Evolutionary conservation across 805 yeast genomes (phyloP).

Genomic region (Metschnikowia orientalis): DNA sequence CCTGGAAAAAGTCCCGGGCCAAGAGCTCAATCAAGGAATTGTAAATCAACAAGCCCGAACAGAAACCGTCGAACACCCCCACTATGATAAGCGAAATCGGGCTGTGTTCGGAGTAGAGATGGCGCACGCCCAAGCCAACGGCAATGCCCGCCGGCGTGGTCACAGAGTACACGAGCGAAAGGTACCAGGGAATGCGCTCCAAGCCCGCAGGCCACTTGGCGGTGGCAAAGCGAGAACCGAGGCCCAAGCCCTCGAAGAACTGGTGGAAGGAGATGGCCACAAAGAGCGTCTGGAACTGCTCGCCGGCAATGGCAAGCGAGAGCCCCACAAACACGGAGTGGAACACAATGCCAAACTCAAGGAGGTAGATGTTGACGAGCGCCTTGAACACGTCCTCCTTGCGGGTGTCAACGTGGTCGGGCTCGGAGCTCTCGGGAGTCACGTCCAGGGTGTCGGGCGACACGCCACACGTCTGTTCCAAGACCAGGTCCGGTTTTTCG

Average conservation of each 20-base stretch:
- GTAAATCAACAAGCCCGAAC: constrained; percentile 74
- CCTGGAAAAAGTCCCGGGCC: constrained; percentile 67
- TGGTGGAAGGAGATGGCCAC: constrained; percentile 31
- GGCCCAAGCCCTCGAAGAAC: constrained; percentile 31
- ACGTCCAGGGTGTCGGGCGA: not conserved
- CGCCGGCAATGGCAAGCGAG: constrained; percentile 30
- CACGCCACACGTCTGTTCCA: not conserved
- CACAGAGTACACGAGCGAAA: constrained; percentile 22
- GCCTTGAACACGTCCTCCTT: constrained; percentile 11
- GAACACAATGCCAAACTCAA: constrained; percentile 32
- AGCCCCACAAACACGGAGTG: constrained; percentile 32
- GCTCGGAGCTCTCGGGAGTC: not conserved
- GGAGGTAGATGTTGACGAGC: constrained; percentile 15
- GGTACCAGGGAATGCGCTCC: constrained; percentile 16
- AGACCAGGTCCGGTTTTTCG: not conserved
- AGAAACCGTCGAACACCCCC: constrained; percentile 71
- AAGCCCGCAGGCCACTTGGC: constrained; percentile 23
- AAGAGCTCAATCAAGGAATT: constrained; percentile 74
- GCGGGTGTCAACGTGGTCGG: constrained; percentile 1
- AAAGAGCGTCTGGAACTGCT: constrained; percentile 26
- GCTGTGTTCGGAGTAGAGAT: constrained; percentile 55
- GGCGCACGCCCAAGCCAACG: constrained; percentile 72
- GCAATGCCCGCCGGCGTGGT: constrained; percentile 75
- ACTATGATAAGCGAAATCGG: constrained; percentile 57
- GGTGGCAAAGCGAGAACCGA: constrained; percentile 29